Base-by-base conservation (phyloP, 2,329 filamentous ascomycete genomes). In the Exophiala xenobiotica region DNA sequence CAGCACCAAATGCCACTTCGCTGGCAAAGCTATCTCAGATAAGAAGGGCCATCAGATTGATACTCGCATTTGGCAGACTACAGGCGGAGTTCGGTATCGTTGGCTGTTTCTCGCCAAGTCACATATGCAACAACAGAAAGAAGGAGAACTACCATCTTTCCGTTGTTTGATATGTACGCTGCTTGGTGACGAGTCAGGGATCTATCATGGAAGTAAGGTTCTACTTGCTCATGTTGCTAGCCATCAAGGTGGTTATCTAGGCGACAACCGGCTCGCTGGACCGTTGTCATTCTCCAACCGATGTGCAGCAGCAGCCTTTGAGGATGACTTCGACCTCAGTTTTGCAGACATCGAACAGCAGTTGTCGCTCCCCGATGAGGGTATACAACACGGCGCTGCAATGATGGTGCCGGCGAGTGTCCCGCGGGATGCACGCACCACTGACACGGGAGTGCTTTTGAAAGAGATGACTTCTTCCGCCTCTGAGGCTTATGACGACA, bases 51-150 rank as follows among this genome's bases (percentile, higher is more conserved):
- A 45, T 26, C 31, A 29, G 12, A 39, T 49, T 6, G 24, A 49
- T 23, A 23, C 44, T 18, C 40, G 31, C 14, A 16, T 53, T 12
- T 24, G 23, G 14, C 37, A 12, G 16, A 9, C 16, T 29, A 29
- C 45, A 1, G 16, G 63, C 9, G 70, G 72, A 0, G 61, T 76
- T 16, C 67, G 67, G 12, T 73, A 72, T 51, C 69, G 73, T 2
- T 76, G 71, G 70, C 53, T 64, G 7, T 76, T 76, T 53, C 64
- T 76, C 1, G 73, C 73, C n/a, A 76, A 76, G 56, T 68, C 63
- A 6, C 73, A 76, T 59, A 64, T 73, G 6, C 56, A 35, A 29
- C 39, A 47, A 26, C 26, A n/a, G n/a, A 40, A 45, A 11, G n/a
- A 27, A 16, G 9, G 24, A 18, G 14, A 44, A 16, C 9, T 18